Percentiles rank a stretch among this genome's conserved stretches.
These are phyloP conservation scores for Sphaerostilbella broomeana DNA, from an alignment of 2,329 filamentous ascomycete genomes.

Conservation along the genomic window DNA sequence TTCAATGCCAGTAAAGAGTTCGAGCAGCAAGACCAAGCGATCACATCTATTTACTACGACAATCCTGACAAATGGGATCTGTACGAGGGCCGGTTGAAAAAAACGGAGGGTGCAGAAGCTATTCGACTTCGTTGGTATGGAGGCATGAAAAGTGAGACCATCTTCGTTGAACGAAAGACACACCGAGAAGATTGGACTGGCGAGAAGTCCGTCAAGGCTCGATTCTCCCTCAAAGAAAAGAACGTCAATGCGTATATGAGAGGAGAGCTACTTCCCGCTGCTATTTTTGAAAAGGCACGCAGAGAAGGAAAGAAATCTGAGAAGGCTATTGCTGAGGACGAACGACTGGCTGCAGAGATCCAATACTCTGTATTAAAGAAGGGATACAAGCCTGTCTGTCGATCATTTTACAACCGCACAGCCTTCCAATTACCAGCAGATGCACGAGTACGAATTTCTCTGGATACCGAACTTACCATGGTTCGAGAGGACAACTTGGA, in stretches of 20 bases:
- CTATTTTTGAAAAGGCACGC: constrained; percentile 93
- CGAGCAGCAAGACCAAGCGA: constrained; percentile 80
- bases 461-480: constrained; percentile 96
- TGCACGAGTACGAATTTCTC: constrained; percentile 88
- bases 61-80: constrained; percentile 91
- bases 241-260: constrained; percentile 86
- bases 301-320: constrained; percentile 92
- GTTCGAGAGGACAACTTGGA: constrained; percentile 91
- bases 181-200: constrained; percentile 99
- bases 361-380: constrained; percentile 90
- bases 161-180: constrained; percentile 96
- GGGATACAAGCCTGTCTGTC: constrained; percentile 79
- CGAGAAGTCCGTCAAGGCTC: constrained; percentile 96
- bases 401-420: constrained; percentile 96
- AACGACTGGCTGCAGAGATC: constrained; percentile 82
- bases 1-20: constrained; percentile 98
- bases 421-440: constrained; percentile 97
- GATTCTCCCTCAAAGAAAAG: constrained; percentile 94
- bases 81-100: constrained; percentile 90
- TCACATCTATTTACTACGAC: constrained; percentile 98
- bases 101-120: constrained; percentile 94
- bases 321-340: constrained; percentile 84
- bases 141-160: constrained; percentile 88
- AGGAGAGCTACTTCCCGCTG: constrained; percentile 75
- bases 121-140: constrained; percentile 97